These are phyloP conservation scores for Camellia japonica DNA, from an alignment of 148 eudicot genomes.

Conservation along the genomic window DNA sequence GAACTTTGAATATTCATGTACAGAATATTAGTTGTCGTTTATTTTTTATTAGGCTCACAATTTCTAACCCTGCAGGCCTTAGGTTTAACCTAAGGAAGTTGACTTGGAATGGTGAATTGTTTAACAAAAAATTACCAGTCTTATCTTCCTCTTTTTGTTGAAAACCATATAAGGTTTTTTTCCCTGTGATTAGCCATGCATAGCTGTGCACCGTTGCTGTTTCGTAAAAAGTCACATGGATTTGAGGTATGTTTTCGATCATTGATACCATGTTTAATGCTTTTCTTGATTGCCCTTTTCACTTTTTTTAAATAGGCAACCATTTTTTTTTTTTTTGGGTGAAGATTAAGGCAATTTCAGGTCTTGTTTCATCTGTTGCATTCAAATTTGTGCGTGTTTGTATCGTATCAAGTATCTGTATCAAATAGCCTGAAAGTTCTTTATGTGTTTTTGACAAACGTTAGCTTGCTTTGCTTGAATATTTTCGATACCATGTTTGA, in stretches of 20 bases:
- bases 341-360: not conserved
- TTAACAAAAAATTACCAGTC: not conserved
- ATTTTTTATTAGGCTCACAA: no score
- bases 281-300: not conserved
- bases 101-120: not conserved
- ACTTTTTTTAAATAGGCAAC: not conserved
- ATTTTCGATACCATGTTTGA: no score
- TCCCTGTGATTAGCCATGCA: slow-evolving; percentile 26
- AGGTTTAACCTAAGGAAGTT: not conserved
- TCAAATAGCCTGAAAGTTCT: not conserved
- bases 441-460: not conserved
- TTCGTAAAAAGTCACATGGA: slow-evolving; percentile 39
- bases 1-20: not conserved
- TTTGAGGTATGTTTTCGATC: slow-evolving; percentile 43
- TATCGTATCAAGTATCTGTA: no score
- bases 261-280: not conserved
- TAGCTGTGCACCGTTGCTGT: slow-evolving; percentile 27
- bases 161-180: slow-evolving; percentile 7
- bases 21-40: not conserved
- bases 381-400: no score
- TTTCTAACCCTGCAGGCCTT: no score
- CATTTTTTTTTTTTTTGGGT: no score
- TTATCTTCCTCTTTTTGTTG: not conserved
- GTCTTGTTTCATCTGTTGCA: not conserved
- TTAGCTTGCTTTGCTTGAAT: not conserved